Evolutionary conservation across 2,329 filamentous ascomycete species (phyloP), one percentile per base, ranked within the genome.

Genomic region (Lachnellula subtilissima): DNA sequence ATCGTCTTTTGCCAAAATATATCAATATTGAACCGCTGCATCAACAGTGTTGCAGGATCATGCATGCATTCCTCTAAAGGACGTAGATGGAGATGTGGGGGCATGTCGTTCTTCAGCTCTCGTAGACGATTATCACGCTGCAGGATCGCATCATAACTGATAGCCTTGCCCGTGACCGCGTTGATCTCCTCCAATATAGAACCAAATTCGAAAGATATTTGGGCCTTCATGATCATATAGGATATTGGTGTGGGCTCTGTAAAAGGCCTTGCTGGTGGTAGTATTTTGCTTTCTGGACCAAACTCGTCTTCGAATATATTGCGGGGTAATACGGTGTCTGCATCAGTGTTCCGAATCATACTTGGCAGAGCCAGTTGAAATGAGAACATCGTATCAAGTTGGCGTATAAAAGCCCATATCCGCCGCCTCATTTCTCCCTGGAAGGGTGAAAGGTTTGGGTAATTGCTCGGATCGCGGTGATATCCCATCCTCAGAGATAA

Each of bases 1-100:
- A 96, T 81, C 17, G 91, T 88, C 73, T 96, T 96, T 61, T 95
- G 85, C 68, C 91, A 96, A 5, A 97, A 75, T 50, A 94, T 86
- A 59, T 94, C 89, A 35, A 97, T 76, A 55, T 88, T 88, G 69
- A 91, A 92, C 28, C 92, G 85, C 51, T 92, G 88, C 75, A 96
- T 87, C 56, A 97, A 86, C 57, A 94, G 81, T 25, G 90, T 89
- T 70, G 94, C 85, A 17, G 95, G 86, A 65, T 96, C 92, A 48
- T 85, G 79, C 4, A 83, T 86, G 43, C 81, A 84, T 54, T 90
- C 87, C 56, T 92, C 87, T 56, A 96, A 78, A 0, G 86, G 80
- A 35, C 86, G 85, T 62, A 96, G 78, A 64, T 84, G 86, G 35
- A 97, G 77, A 70, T 96, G 88, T 2, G 89, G 87, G 1, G 94